Conservation (phyloP, 2,329 filamentous ascomycete species). For the Exophiala bonariae region DNA sequence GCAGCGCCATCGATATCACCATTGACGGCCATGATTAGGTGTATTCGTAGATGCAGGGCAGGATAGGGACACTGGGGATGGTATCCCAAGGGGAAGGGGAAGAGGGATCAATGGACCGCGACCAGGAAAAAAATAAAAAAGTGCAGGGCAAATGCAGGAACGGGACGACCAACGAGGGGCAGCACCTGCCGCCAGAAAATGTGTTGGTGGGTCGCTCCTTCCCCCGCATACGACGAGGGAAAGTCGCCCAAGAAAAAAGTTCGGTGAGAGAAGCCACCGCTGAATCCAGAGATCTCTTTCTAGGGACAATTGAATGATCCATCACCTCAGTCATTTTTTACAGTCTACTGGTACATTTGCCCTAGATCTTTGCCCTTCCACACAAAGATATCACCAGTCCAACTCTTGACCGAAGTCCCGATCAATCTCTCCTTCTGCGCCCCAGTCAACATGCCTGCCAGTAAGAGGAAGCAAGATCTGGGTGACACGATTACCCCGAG, state of each 20-base stretch:
- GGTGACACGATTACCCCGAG: slow-evolving; percentile 18
- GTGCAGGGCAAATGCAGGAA: slow-evolving; percentile 1
- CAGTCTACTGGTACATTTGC: too few relatives aligned
- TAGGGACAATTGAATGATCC: too few relatives aligned
- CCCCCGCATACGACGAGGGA: too few relatives aligned
- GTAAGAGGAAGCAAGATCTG: slow-evolving; percentile 27
- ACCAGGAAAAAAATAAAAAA: background rate
- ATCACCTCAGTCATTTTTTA: too few relatives aligned
- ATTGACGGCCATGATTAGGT: slow-evolving; percentile 24
- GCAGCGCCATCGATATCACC: slow-evolving; percentile 22
- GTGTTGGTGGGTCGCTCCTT: too few relatives aligned
- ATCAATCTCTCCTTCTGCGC: background rate
- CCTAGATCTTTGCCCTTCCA: too few relatives aligned
- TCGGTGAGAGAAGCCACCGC: too few relatives aligned
- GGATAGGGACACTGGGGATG: background rate
- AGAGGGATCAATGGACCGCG: background rate
- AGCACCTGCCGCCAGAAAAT: too few relatives aligned
- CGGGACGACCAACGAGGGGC: slow-evolving; percentile 7
- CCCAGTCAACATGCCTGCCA: slow-evolving; percentile 3
- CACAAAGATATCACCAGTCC: too few relatives aligned
- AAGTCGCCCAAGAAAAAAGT: too few relatives aligned
- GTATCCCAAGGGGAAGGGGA: slow-evolving; percentile 5
- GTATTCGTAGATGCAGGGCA: background rate
- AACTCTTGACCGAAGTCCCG: too few relatives aligned
- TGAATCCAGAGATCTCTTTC: too few relatives aligned